Evolutionary conservation across 2,329 filamentous ascomycete genomes (phyloP).

Genomic region (Sporothrix brasiliensis): DNA sequence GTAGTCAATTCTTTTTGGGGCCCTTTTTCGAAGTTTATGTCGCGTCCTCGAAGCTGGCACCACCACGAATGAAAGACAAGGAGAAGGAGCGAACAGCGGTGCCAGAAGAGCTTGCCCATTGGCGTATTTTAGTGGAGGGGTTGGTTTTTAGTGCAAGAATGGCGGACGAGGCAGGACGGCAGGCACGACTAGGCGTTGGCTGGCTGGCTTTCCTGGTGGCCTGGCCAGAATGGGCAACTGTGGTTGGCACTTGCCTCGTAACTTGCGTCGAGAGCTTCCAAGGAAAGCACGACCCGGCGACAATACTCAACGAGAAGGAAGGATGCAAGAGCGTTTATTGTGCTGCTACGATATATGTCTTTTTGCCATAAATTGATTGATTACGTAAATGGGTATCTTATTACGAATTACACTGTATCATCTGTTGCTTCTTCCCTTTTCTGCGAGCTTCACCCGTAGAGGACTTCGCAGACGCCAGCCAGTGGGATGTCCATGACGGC

Average conservation of each 20-base stretch:
- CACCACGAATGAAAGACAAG: background rate
- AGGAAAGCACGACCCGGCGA: background rate
- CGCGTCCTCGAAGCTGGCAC: constrained; percentile 7
- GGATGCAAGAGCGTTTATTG: background rate
- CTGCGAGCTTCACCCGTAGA: constrained; percentile 66
- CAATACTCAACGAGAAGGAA: background rate
- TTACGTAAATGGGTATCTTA: constrained; percentile 10
- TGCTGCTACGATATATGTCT: too few species aligned
- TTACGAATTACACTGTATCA: background rate
- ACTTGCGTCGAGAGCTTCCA: too few species aligned
- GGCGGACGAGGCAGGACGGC: background rate
- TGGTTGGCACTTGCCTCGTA: background rate
- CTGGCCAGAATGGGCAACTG: background rate
- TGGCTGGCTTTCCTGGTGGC: background rate
- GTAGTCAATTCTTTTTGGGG: background rate
- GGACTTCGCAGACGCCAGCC: constrained; percentile 89
- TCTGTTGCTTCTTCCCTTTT: background rate
- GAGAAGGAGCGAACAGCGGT: background rate
- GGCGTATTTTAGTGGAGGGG: constrained; percentile 33
- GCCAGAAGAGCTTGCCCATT: constrained; percentile 2
- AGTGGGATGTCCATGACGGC: constrained; percentile 96
- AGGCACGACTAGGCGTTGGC: constrained; percentile 15
- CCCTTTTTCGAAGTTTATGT: constrained; percentile 26
- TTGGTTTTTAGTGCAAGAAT: constrained; percentile 22
- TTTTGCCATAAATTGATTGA: background rate